A percentile compares a stretch with the other conserved stretches of the same genome.
These are phyloP conservation scores for Amesomyces nigricolor DNA, from an alignment of 2,329 filamentous ascomycete species.

Conservation along the genomic window DNA sequence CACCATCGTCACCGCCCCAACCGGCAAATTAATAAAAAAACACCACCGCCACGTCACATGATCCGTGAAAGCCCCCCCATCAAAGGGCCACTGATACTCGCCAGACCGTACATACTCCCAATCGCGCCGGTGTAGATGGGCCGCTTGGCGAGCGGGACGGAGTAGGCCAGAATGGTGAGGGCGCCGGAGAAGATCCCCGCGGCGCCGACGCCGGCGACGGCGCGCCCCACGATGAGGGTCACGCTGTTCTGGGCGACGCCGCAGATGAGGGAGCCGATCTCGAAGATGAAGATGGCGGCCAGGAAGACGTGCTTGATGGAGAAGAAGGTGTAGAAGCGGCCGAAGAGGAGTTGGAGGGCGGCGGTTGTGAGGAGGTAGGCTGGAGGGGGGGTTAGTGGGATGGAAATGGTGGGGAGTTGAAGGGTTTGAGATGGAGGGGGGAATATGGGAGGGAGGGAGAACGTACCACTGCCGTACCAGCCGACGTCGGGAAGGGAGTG, in stretches of 20 bases:
- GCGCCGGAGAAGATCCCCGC: slow-evolving; percentile 40
- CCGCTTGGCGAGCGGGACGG: slow-evolving; percentile 26
- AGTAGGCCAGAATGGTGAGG: slow-evolving; percentile 34
- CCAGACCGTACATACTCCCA: slow-evolving; percentile 41
- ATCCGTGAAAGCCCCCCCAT: slow-evolving; percentile 29
- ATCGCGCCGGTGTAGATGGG: slow-evolving; percentile 35
- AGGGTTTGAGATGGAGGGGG: too few relatives aligned
- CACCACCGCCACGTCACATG: slow-evolving; percentile 34
- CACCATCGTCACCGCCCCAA: slow-evolving; percentile 30
- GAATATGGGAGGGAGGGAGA: background rate
- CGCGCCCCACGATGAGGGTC: slow-evolving; percentile 30
- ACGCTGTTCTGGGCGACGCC: slow-evolving; percentile 29
- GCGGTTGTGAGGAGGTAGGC: slow-evolving; percentile 37
- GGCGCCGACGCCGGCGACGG: slow-evolving; percentile 32
- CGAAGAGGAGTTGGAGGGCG: slow-evolving; percentile 34
- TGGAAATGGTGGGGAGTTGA: background rate
- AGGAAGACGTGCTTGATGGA: slow-evolving; percentile 36
- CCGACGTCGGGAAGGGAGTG: slow-evolving; percentile 40
- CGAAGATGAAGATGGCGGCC: slow-evolving; percentile 35
- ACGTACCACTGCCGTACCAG: slow-evolving; percentile 37
- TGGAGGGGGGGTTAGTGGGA: slow-evolving; percentile 4
- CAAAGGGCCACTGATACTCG: slow-evolving; percentile 29
- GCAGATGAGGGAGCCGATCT: slow-evolving; percentile 37
- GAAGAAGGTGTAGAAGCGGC: slow-evolving; percentile 39
- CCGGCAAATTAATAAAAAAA: slow-evolving; percentile 34